These are phyloP conservation scores for Tulasnella sp. DNA, from an alignment of 768 basidiomycete genomes.

Conservation along the genomic window DNA sequence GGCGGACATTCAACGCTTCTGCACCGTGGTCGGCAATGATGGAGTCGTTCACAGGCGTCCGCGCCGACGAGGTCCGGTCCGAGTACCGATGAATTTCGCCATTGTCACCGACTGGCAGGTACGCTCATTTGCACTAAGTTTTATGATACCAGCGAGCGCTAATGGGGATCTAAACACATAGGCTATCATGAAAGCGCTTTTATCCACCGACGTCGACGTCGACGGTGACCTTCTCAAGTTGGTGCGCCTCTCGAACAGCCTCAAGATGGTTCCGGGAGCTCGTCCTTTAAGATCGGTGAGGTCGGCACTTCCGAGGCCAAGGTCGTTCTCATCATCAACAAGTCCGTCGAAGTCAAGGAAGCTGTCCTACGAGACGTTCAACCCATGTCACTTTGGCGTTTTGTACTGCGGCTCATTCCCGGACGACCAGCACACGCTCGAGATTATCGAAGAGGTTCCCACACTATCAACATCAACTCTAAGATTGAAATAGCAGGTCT, in stretches of 20 bases:
- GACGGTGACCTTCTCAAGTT: too few relatives aligned
- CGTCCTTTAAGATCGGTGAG: slow-evolving; percentile 79
- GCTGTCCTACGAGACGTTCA: slow-evolving; percentile 62
- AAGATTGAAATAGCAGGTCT: slow-evolving; percentile 83
- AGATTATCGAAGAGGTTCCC: slow-evolving; percentile 79
- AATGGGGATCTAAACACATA: slow-evolving; percentile 24
- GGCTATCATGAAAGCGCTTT: slow-evolving; percentile 99
- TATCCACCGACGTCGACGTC: slow-evolving; percentile 81
- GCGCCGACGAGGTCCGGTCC: slow-evolving; percentile 50
- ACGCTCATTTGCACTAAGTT: slow-evolving; percentile 25
- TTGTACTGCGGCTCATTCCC: slow-evolving; percentile 90
- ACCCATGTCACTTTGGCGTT: slow-evolving; percentile 88
- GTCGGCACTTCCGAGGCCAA: slow-evolving; percentile 80
- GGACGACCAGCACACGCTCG: slow-evolving; percentile 95
- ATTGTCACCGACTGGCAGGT: slow-evolving; percentile 99
- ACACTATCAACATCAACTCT: slow-evolving; percentile 58
- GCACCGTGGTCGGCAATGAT: slow-evolving; percentile 85
- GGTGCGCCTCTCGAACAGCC: slow-evolving; percentile 93
- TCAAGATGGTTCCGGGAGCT: slow-evolving; percentile 74
- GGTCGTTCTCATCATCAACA: slow-evolving; percentile 86
- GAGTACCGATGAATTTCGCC: slow-evolving; percentile 99
- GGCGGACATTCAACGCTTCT: slow-evolving; percentile 74
- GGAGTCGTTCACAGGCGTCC: slow-evolving; percentile 74
- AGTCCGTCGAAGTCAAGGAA: slow-evolving; percentile 84
- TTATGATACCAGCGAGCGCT: too few relatives aligned